Evolutionary conservation across 345 rosid species (phyloP), one percentile per base, ranked within the genome.

Genomic region (Acer campestre): DNA sequence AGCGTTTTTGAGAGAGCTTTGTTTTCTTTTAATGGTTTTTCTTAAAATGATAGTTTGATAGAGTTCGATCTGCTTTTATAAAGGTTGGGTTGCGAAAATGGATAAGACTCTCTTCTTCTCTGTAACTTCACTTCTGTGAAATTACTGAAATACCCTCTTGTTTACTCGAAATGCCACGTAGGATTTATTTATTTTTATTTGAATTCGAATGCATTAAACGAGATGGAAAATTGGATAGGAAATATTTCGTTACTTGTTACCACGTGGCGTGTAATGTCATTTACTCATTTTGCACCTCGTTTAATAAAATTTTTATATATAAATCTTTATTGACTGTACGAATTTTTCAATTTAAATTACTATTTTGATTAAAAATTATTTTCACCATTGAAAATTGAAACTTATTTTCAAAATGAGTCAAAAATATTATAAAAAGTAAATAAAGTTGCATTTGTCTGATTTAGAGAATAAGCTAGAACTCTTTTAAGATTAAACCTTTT

Each of bases 21-120:
- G 3, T 4, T 17, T 61, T 1, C 4, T 6, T 13, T 13, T 67
- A 11, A 14, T 18, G 29, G 49, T 8, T 67, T 40, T 62, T 22
- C n/a, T 62, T 17, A 2, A 35, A 61, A 35, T 29, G 18, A 17
- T n/a, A 56, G 23, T n/a, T 58, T 1, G 3, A 38, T 1, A 22
- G 76, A 29, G 22, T 70, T 79, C 16, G 67, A 59, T 79, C 42
- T 83, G 87, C 85, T 88, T 92, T 87, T 90, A 91, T 89, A 90
- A 77, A 80, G 83, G 79, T 73, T 55, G 78, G 79, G 51, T 72
- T 48, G 80, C 56, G 38, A 70, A 61, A 77, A 61, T 86, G 95
- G 97, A 91, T 93, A 89, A 89, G 92, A 80, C 82, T 79, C 25
- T 17, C 48, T 49, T 64, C 66, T 23, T 48, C 65, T 68, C 51